These are phyloP conservation scores for Syzygium syzygioides DNA, from an alignment of 441 rosid species.

Conservation along the genomic window DNA sequence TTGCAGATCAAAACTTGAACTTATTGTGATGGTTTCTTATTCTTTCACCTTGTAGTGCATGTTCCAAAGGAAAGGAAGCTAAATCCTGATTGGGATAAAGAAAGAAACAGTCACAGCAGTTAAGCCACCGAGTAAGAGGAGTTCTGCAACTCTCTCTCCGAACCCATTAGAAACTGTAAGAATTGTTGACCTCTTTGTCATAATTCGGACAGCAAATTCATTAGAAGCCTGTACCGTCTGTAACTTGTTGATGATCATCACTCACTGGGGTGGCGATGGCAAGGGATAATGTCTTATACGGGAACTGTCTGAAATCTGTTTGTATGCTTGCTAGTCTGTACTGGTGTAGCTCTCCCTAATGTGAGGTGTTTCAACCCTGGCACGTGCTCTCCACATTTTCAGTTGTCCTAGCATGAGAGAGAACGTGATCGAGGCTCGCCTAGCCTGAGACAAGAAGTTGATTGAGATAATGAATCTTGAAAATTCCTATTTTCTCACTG, in stretches of 20 bases:
- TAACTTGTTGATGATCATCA: conserved; percentile 20
- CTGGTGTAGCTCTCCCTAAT: background rate
- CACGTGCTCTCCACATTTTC: background rate
- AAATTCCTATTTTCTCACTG: no score
- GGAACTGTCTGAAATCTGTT: background rate
- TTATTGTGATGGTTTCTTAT: background rate
- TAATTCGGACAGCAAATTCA: conserved; percentile 35
- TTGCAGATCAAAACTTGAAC: background rate
- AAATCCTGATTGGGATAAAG: conserved; percentile 82
- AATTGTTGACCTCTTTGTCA: conserved; percentile 66
- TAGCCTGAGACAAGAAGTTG: no score
- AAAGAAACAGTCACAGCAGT: conserved; percentile 40
- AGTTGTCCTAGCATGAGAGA: no score
- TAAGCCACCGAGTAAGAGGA: conserved; percentile 91
- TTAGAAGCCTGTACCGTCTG: conserved; percentile 23
- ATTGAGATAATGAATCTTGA: no score
- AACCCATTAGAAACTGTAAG: conserved; percentile 74
- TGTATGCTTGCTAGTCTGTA: background rate
- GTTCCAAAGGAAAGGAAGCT: conserved; percentile 93
- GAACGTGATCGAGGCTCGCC: no score
- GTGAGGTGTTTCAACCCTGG: background rate
- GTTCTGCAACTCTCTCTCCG: conserved; percentile 44
- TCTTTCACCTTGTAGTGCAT: conserved; percentile 22
- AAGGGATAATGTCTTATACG: background rate
- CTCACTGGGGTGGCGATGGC: background rate